Base-by-base conservation (phyloP, 2,329 filamentous ascomycete genomes). In the Pestalotiopsis sp. region DNA sequence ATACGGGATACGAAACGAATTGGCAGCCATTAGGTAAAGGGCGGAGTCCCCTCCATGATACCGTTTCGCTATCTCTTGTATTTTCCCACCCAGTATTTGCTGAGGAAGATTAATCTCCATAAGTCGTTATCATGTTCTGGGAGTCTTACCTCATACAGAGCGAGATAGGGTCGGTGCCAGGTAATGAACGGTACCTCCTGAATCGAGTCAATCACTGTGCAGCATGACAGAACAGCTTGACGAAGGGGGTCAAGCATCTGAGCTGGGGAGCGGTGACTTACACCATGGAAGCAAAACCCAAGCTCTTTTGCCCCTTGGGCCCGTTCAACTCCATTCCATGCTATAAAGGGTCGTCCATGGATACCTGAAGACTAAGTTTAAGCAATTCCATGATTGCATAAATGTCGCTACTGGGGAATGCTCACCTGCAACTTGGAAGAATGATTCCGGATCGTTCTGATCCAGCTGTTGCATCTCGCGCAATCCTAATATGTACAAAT, bases 91-190 rank as follows among this genome's bases (percentile, higher is more conserved):
- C 4, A 90, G 78, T 14, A 80, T 74, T 85, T 90, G 87, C 86
- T 88, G 68, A 59, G 40, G 31, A 11, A 25, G 14, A 27, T 68
- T 69, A 49, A 45, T 14, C 4, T 20, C 25, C 27, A 7, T 52
- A 4, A 49, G 12, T 36, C 27, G 31, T 36, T 38, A 4, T 49
- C 5, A 25, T 12, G 27, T 73, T 20, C 77, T 73, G 52, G 11
- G 38, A 52, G 14, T n/a, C 77, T 12, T 76, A 87, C 85, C 81
- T 90, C 88, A 68, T 81, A 89, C 5, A 89, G 79, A 7, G 83
- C 78, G 57, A 88, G 73, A 69, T 86, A 89, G 3, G 86, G 83
- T 5, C 87, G 84, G 75, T 90, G 88, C 88, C 86, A 90, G 20
- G 84, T 77, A 6, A 83, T 73, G 70, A 89, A 87, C 27, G 84